These are phyloP conservation scores for Boletus subparvulus DNA, from an alignment of 768 basidiomycete genomes.

Conservation along the genomic window DNA sequence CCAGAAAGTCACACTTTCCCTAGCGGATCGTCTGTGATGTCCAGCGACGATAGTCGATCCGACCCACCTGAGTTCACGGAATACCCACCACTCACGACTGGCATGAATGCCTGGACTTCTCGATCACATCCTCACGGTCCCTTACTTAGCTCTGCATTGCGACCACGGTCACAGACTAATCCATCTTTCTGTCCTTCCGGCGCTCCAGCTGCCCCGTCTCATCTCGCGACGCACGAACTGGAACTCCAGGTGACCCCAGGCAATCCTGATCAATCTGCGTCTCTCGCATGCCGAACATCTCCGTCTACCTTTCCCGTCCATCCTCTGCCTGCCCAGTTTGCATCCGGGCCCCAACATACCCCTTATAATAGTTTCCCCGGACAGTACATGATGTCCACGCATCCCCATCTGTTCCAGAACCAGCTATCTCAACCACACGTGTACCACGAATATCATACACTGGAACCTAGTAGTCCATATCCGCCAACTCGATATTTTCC, in stretches of 20 bases:
- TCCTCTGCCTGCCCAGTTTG: slow-evolving; percentile 19
- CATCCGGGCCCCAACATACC: slow-evolving; percentile 32
- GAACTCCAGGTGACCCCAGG: not conserved
- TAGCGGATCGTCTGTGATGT: not conserved
- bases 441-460: slow-evolving; percentile 35
- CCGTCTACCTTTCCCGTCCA: slow-evolving; percentile 24
- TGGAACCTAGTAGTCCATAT: slow-evolving; percentile 39
- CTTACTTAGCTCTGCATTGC: not conserved
- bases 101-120: not conserved
- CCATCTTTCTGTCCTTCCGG: not conserved
- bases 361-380: slow-evolving; percentile 39
- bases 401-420: slow-evolving; percentile 30
- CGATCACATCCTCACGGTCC: not conserved
- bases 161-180: slow-evolving; percentile 5
- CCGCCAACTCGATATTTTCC: slow-evolving; percentile 42
- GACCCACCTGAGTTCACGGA: slow-evolving; percentile 1
- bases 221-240: not conserved
- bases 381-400: slow-evolving; percentile 49
- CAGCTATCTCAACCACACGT: slow-evolving; percentile 35
- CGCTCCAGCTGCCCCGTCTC: not conserved
- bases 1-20: not conserved
- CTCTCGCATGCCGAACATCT: not conserved
- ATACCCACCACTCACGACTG: not conserved
- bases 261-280: not conserved
- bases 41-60: not conserved